Evolutionary conservation across 495 filamentous ascomycete species (phyloP).

Genomic region (Hypoxylon trugodes): DNA sequence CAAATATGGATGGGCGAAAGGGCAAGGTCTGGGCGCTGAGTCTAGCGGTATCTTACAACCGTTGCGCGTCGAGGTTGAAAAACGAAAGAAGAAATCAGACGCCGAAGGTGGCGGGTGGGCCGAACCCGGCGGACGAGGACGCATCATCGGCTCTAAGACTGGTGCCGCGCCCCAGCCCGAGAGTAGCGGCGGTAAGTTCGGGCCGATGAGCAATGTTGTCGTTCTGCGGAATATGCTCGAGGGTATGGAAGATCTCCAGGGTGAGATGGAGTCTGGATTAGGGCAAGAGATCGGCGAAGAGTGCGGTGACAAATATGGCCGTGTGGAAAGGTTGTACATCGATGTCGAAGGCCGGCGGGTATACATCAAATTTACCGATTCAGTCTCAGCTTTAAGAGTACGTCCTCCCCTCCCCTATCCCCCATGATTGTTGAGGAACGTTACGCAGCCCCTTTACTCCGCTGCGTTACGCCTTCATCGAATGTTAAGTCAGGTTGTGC

Average conservation of each 20-base stretch:
- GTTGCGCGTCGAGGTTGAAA: constrained; percentile 82
- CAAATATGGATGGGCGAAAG: constrained; percentile 93
- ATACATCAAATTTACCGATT: constrained; percentile 89
- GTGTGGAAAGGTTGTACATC: constrained; percentile 84
- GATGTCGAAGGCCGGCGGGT: constrained; percentile 67
- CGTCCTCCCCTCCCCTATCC: constrained; percentile 41
- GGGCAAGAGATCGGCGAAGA: constrained; percentile 95
- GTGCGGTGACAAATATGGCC: constrained; percentile 87
- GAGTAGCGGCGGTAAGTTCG: constrained; percentile 65
- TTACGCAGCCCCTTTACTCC: too few species aligned
- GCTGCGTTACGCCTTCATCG: too few species aligned
- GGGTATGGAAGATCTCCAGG: constrained; percentile 70
- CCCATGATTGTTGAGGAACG: background rate
- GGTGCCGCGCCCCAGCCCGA: constrained; percentile 32
- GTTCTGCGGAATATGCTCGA: constrained; percentile 83
- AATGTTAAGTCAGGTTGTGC: constrained; percentile 6
- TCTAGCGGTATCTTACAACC: constrained; percentile 83
- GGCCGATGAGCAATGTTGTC: constrained; percentile 79
- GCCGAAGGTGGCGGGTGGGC: constrained; percentile 81
- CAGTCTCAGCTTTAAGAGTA: constrained; percentile 81
- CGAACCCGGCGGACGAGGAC: constrained; percentile 72
- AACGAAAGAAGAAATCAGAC: constrained; percentile 78
- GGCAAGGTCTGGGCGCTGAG: constrained; percentile 83
- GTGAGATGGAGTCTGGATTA: constrained; percentile 76
- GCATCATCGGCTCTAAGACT: constrained; percentile 72